These are phyloP conservation scores for Fusarium sp. DNA, from an alignment of 2,329 filamentous ascomycete species.

Conservation along the genomic window DNA sequence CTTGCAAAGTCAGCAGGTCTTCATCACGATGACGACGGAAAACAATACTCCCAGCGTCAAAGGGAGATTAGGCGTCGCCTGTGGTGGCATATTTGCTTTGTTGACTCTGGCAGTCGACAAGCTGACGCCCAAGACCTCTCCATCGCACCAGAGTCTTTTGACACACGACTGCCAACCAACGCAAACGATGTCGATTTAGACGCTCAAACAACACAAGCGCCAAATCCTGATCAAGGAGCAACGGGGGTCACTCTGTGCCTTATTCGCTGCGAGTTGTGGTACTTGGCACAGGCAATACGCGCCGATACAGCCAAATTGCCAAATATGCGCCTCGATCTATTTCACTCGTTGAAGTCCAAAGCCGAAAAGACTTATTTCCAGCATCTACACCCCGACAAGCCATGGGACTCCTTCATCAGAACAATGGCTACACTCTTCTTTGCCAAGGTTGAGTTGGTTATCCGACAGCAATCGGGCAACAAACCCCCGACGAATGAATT, in stretches of 20 bases:
- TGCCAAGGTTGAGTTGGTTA: slow-evolving; percentile 43
- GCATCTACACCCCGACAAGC: slow-evolving; percentile 4
- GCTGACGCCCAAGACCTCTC: slow-evolving; percentile 31
- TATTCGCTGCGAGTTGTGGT: slow-evolving; percentile 46
- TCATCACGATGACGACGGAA: slow-evolving; percentile 13
- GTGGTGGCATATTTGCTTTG: slow-evolving; percentile 48
- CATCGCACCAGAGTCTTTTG: slow-evolving; percentile 46
- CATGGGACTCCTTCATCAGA: slow-evolving; percentile 34
- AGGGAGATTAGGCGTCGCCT: slow-evolving; percentile 39
- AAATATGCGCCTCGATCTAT: slow-evolving; percentile 19
- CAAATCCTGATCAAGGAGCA: slow-evolving; percentile 3
- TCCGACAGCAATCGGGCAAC: slow-evolving; percentile 22
- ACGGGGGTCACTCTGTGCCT: slow-evolving; percentile 34
- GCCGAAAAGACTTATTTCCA: slow-evolving; percentile 27
- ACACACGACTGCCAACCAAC: slow-evolving; percentile 57
- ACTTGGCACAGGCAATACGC: slow-evolving; percentile 34
- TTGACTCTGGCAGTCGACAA: slow-evolving; percentile 40
- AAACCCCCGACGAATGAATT: not conserved
- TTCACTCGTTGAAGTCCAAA: slow-evolving; percentile 18
- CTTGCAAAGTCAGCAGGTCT: slow-evolving; percentile 39
- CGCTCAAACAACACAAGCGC: not conserved
- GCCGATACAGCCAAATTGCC: slow-evolving; percentile 11
- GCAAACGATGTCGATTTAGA: slow-evolving; percentile 51
- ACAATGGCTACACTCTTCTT: slow-evolving; percentile 44
- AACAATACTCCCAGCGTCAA: slow-evolving; percentile 9